Evolutionary conservation across 2,329 filamentous ascomycete species (phyloP), one percentile per base, ranked within the genome.

Genomic region (Verticillium isaacii): DNA sequence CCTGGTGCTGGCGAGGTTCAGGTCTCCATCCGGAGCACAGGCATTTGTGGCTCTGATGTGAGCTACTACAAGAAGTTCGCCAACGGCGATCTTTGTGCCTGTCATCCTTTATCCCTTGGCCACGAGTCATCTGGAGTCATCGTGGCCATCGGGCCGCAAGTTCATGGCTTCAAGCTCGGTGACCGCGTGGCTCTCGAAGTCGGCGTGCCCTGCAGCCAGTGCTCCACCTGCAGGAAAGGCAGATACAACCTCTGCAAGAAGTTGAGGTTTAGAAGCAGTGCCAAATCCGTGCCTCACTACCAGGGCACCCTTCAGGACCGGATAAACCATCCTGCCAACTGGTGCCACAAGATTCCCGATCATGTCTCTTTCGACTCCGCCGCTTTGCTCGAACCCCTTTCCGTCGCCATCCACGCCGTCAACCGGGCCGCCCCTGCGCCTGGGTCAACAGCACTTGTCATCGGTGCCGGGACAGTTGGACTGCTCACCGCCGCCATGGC

Each of bases 11-110:
- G 80, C 60, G 86, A 90, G 70, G 79, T 90, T 61, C 88, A 90
- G 73, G 81, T 90, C 68, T 80, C 85, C 67, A 80, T 90, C 72
- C 84, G 83, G 68, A 82, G 84, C 7, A 90, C 88, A 29, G 87
- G 88, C 41, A 86, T 90, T 68, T 90, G 88, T 72, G 88, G 88
- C 61, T 89, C 86, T 8, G 88, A 90, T 73, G 83, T 89, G 60
- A 86, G 85, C 60, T 90, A 90, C 74, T 90, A 89, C 78, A 89
- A 85, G 72, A 89, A 89, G 69, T 89, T 89, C 70, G 85, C 86
- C 74, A 90, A 90, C 69, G 88, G 88, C 56, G 87, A 89, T 72
- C 81, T 90, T 58, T 87, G 87, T 67, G 86, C 85, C 56, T 87
- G 85, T 66, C 81, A 83, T 64, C 88, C 88, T 32, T 76, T 90